Base-by-base conservation (phyloP, 257 asterid species). In the Solanum paucissectum region DNA sequence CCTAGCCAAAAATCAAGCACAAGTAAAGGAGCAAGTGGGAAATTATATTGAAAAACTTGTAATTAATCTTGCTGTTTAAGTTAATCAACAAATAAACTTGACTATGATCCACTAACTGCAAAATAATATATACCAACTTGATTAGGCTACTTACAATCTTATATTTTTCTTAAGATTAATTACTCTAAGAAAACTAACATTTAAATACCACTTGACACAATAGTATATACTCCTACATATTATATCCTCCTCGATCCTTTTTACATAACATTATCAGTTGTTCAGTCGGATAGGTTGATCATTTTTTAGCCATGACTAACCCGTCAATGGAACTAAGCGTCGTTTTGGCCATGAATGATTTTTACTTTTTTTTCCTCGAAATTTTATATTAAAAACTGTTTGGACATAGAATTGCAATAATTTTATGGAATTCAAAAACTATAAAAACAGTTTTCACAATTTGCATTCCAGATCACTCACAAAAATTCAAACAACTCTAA, bases 61-160 rank as follows among this genome's bases (percentile, higher is more conserved):
- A 72, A 49, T 7, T 68, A 58, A 29, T 49, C 87, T 27, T 49
- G 68, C 38, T 90, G 85, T 21, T 83, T 55, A 87, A 90, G 93
- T 87, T 90, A 91, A 88, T 83, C 71, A 88, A 46, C 66, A 60
- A 49, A 82, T 81, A 79, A 77, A 85, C 71, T 81, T 85, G 88
- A 89, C 84, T 40, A 79, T 72, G 33, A 87, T 84, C 88, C 85
- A n/a, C 83, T 40, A 88, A 75, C 88, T 85, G 18, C 79, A 62
- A 82, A 85, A 69, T 37, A 46, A 81, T 82, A 16, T 46, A 81
- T 38, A 88, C 38, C 46, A 60, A 77, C 84, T 82, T 83, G 75
- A 68, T 89, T 86, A 60, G 64, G 52, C 88, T 66, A 74, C 44
- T 38, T 21, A 34, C 60, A 75, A 84, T 87, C 3, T 83, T 60